These are phyloP conservation scores for Russula olivacea DNA, from an alignment of 768 basidiomycete species.

Conservation along the genomic window DNA sequence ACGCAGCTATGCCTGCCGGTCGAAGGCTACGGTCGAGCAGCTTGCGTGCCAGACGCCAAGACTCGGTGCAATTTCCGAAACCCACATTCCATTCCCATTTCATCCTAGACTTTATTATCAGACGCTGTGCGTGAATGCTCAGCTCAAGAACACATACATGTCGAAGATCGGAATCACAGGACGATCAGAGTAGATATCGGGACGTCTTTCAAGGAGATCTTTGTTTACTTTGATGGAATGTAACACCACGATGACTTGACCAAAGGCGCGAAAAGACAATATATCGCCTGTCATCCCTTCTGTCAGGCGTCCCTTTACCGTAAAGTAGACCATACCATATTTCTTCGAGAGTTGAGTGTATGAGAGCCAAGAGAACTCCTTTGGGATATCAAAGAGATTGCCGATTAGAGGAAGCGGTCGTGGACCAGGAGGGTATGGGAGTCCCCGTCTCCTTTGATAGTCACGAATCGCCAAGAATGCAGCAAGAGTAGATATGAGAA, in stretches of 20 bases:
- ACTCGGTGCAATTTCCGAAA: neutral
- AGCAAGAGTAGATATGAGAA: neutral
- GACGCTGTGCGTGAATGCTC: neutral
- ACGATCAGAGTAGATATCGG: constrained; percentile 11
- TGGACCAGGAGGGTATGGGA: constrained; percentile 16
- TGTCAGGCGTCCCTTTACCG: neutral
- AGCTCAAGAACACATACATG: neutral
- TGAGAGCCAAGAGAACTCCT: too few relatives aligned
- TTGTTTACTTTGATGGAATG: neutral
- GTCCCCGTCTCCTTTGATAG: neutral
- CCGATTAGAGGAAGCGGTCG: constrained; percentile 9
- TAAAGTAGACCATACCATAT: neutral
- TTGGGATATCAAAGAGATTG: constrained; percentile 13
- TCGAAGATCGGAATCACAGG: constrained; percentile 3
- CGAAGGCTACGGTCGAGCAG: constrained; percentile 6
- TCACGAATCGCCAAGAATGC: neutral
- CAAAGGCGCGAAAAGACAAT: constrained; percentile 5
- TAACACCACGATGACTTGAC: constrained; percentile 6
- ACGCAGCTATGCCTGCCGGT: neutral
- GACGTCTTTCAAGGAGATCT: constrained; percentile 10
- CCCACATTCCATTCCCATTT: neutral
- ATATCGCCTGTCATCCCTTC: constrained; percentile 3
- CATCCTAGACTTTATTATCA: neutral
- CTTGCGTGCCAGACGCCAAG: neutral
- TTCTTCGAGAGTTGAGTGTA: neutral